Evolutionary conservation across 768 basidiomycete genomes (phyloP).

Genomic region (Cystofilobasidium ferigula): DNA sequence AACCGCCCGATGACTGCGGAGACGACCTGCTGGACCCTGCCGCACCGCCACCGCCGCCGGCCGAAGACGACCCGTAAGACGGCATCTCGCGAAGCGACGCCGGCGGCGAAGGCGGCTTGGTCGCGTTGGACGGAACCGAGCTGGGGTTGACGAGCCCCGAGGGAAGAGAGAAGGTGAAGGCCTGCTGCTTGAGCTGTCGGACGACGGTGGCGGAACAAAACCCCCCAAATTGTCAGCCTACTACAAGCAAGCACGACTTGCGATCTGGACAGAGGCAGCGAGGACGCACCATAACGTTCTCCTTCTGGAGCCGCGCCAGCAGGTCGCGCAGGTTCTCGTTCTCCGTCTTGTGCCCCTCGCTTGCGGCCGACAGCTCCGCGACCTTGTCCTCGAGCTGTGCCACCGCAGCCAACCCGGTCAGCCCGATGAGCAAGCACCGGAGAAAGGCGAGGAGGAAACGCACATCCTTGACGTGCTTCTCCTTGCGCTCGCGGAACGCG

Average conservation of each 20-base stretch:
- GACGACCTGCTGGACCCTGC: constrained; percentile 5
- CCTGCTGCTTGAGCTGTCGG: constrained; percentile 62
- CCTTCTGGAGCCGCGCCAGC: constrained; percentile 65
- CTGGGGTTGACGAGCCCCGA: constrained; percentile 33
- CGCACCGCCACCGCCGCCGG: neutral
- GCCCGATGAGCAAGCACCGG: neutral
- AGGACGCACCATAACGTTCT: constrained; percentile 45
- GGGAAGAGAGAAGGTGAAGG: constrained; percentile 76
- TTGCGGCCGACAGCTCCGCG: constrained; percentile 71
- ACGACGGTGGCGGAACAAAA: too few relatives aligned
- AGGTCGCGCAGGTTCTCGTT: constrained; percentile 84
- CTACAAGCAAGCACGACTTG: too few relatives aligned
- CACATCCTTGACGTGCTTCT: constrained; percentile 93
- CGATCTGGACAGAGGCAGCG: too few relatives aligned
- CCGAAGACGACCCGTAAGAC: too few relatives aligned
- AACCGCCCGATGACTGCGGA: too few relatives aligned
- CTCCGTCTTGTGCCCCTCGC: constrained; percentile 58
- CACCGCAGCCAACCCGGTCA: too few relatives aligned
- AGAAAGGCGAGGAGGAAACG: constrained; percentile 37
- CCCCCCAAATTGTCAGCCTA: too few relatives aligned
- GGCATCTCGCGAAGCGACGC: constrained; percentile 9
- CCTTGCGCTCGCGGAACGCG: constrained; percentile 87
- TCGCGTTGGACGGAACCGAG: constrained; percentile 7
- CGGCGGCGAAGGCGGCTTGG: constrained; percentile 19
- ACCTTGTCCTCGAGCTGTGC: constrained; percentile 94